Base-by-base conservation (phyloP, 345 rosid genomes). In the Anacardium occidentale region DNA sequence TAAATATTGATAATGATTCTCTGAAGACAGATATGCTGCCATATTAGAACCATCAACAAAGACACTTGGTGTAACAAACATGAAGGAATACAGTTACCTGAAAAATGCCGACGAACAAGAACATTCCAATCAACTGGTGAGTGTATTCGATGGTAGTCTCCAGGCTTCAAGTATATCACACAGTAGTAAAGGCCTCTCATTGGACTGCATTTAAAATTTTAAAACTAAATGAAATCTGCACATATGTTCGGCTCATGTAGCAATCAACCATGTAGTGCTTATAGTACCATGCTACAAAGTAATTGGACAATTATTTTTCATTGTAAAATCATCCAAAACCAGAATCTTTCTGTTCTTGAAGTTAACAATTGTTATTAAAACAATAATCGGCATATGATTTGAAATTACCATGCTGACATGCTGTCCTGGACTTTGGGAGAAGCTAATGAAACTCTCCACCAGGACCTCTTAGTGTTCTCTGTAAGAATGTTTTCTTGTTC, bases 141-240 rank as follows among this genome's bases (percentile, higher is more conserved):
- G 85, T 95, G 98, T 80, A 95, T 69, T 18, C 90, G 93, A 83
- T 95, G 99, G 79, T 91, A 95, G 68, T 92, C 94, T 68, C 99
- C 99, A 66, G 90, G 98, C 73, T 74, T 88, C 78, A 95, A 83
- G 85, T 95, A 95, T 79, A 95, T 86, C 57, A 95, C 99, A 73
- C 98, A 95, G 82, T 90, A 95, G 82, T 89, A 92, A 54, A 95
- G 94, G 81, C 98, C 96, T 76, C 83, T 90, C 85, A 81, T 74
- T 34, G 98, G 89, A 81, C 96, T 92, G 90, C 88, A 82, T 76
- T 52, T n/a, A 77, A 52, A 62, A 10, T 65, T 45, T 67, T 22
- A 68, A 44, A 60, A 66, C 20, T 29, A 17, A 73, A 63, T 8
- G 54, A 45, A 47, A 10, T 54, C 34, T 59, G 48, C 47, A 40